Percentiles rank a stretch among this genome's conserved stretches.
Conservation (phyloP, 208 protist species). For the Wallacemonas sp. region DNA sequence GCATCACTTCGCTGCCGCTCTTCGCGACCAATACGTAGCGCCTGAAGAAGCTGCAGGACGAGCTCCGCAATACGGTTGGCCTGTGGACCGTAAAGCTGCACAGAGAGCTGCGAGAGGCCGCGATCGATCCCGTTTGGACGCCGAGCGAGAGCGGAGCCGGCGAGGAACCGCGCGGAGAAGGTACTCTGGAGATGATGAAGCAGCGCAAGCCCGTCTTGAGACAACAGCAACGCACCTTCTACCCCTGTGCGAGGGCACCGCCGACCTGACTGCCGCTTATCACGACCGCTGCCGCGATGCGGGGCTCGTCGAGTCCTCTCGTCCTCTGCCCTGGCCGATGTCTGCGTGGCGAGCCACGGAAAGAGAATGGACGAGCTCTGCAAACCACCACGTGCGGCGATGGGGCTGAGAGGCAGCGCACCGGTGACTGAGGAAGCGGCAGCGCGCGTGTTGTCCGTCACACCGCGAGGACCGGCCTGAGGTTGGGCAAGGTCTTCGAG, state of each 20-base stretch:
- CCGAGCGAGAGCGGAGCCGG: neutral
- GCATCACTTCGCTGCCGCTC: no score
- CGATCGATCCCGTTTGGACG: neutral
- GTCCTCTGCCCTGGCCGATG: no score
- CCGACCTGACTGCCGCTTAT: no score
- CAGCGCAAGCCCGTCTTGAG: slow-evolving; percentile 26
- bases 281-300: no score
- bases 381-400: no score
- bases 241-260: neutral
- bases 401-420: no score
- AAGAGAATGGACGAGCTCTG: no score
- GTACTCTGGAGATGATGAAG: slow-evolving; percentile 24
- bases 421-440: no score
- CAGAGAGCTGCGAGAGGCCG: slow-evolving; percentile 3
- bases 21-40: slow-evolving; percentile 17
- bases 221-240: slow-evolving; percentile 17
- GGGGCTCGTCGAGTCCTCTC: no score
- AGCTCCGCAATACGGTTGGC: slow-evolving; percentile 40
- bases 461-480: neutral
- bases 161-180: slow-evolving; percentile 15
- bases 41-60: slow-evolving; percentile 55
- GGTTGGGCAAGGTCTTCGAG: slow-evolving; percentile 50
- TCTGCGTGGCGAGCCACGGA: no score
- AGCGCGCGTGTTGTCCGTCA: no score
- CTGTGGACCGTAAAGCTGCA: slow-evolving; percentile 21